A percentile compares a stretch with the other conserved stretches of the same genome.
phyloP scores from a whole-genome alignment of 1,139 yeast genomes.

The Blastobotrys malaysiensis region DNA sequence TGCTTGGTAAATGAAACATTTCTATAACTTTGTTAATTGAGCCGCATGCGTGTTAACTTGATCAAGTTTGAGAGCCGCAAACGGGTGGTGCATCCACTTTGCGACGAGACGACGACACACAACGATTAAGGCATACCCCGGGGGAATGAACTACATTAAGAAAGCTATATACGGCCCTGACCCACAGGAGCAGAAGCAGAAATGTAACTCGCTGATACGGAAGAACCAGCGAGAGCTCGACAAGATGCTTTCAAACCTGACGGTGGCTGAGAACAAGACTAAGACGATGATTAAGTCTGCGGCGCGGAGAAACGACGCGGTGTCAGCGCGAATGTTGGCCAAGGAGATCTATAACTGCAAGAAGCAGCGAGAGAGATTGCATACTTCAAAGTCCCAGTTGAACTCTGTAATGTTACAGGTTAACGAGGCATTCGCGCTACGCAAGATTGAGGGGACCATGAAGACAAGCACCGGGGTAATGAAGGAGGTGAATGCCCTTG shows the following conservation, averaged over 20 bases:
- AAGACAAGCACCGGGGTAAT: conserved; percentile 73
- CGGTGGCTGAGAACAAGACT: conserved; percentile 55
- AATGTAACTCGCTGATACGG: conserved; percentile 74
- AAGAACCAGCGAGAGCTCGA: conserved; percentile 83
- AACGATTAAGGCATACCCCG: neutral
- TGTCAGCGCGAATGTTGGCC: conserved; percentile 74
- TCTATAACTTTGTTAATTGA: too few species aligned
- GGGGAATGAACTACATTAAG: conserved; percentile 46
- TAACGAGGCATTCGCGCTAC: conserved; percentile 86
- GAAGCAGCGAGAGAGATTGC: conserved; percentile 68
- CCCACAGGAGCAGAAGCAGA: conserved; percentile 89
- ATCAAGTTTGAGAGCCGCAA: neutral
- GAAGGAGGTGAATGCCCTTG: conserved; percentile 81
- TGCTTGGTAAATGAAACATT: too few species aligned
- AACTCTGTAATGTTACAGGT: conserved; percentile 84
- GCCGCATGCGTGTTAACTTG: neutral
- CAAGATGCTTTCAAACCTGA: conserved; percentile 58
- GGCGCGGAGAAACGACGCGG: conserved; percentile 73
- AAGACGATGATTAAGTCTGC: conserved; percentile 66
- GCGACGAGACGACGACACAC: neutral
- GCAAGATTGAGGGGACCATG: conserved; percentile 77
- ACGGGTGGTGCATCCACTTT: neutral
- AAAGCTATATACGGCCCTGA: conserved; percentile 93
- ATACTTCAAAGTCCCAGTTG: conserved; percentile 77
- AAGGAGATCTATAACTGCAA: conserved; percentile 71